phyloP scores from a whole-genome alignment of 345 rosid genomes.

The Arabidopsis suecica region DNA sequence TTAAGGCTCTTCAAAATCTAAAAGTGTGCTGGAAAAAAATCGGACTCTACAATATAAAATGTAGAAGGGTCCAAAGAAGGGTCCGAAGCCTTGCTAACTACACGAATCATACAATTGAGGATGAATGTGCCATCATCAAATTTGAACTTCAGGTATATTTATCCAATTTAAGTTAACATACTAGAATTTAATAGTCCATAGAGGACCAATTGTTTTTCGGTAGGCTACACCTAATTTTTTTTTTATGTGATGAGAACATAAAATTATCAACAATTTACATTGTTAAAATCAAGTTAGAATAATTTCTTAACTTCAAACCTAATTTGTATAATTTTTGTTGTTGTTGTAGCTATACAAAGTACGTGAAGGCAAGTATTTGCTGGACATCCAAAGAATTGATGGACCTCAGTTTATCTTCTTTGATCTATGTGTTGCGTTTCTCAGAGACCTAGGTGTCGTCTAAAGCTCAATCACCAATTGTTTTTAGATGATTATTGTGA shows the following conservation, averaged over 20 bases:
- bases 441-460: slow-evolving; percentile 67
- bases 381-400: slow-evolving; percentile 72
- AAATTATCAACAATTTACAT: background rate
- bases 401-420: slow-evolving; percentile 82
- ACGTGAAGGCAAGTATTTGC: slow-evolving; percentile 64
- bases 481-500: background rate
- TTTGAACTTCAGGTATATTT: slow-evolving; percentile 77
- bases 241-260: background rate
- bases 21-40: slow-evolving; percentile 87
- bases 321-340: background rate
- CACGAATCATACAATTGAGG: slow-evolving; percentile 46
- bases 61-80: slow-evolving; percentile 85
- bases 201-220: too few relatives aligned
- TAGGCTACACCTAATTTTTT: too few relatives aligned
- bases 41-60: slow-evolving; percentile 84
- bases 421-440: slow-evolving; percentile 79
- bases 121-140: slow-evolving; percentile 54
- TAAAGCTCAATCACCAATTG: slow-evolving; percentile 17
- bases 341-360: slow-evolving; percentile 74
- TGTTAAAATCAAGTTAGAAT: background rate
- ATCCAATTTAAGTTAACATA: too few relatives aligned
- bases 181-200: too few relatives aligned
- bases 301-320: background rate
- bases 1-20: slow-evolving; percentile 70
- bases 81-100: slow-evolving; percentile 51